phyloP scores from a whole-genome alignment of 1,284 basidiomycete species.

The Phenoliferia sp. region DNA sequence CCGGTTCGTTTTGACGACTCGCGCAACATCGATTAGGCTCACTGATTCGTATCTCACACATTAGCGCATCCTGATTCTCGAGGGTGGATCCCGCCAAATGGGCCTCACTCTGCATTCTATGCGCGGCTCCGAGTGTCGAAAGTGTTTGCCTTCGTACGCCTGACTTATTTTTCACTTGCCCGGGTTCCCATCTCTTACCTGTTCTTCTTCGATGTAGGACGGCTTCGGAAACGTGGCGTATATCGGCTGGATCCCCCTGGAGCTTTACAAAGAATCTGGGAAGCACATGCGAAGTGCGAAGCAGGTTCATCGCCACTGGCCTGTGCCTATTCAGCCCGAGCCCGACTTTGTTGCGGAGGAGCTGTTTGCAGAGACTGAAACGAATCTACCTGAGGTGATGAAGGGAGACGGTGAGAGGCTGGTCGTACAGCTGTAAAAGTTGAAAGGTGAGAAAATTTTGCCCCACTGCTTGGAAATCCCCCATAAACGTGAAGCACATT shows the following conservation, averaged over 20 bases:
- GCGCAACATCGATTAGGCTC: not conserved
- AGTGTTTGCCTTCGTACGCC: slow-evolving; percentile 26
- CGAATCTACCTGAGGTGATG: not conserved
- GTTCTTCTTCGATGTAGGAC: too few relatives aligned
- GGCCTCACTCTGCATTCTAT: slow-evolving; percentile 28
- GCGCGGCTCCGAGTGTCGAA: slow-evolving; percentile 26
- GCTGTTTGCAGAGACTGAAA: slow-evolving; percentile 43
- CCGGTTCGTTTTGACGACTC: slow-evolving; percentile 3
- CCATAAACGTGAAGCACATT: too few relatives aligned
- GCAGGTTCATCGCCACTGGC: slow-evolving; percentile 25
- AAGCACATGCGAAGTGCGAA: slow-evolving; percentile 21
- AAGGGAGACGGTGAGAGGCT: not conserved
- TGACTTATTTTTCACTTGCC: not conserved
- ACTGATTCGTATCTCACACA: not conserved
- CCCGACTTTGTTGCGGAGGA: not conserved
- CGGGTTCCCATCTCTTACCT: not conserved
- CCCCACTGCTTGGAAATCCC: too few relatives aligned
- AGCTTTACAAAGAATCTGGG: slow-evolving; percentile 21
- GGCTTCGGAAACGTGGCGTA: slow-evolving; percentile 30
- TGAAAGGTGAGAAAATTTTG: too few relatives aligned
- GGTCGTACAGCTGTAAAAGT: not conserved
- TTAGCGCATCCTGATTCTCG: slow-evolving; percentile 27
- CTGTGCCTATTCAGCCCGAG: slow-evolving; percentile 27
- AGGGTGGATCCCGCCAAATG: slow-evolving; percentile 21
- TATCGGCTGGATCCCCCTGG: slow-evolving; percentile 28